Evolutionary conservation across 2,329 filamentous ascomycete genomes (phyloP), one percentile per base, ranked within the genome.

Genomic region (Chaetothyriales sp.): DNA sequence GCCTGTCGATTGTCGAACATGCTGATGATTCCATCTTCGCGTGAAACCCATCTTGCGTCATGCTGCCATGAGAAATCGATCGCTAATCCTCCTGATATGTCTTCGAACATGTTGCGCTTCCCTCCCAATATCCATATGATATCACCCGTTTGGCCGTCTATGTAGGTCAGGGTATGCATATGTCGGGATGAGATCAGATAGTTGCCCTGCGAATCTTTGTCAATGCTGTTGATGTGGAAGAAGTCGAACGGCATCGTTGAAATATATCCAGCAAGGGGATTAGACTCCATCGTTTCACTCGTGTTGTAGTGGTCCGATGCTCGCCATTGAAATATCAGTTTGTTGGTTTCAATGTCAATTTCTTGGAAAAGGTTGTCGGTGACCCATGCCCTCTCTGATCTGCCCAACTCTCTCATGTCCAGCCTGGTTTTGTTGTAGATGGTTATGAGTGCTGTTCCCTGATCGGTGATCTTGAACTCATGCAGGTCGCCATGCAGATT

Each of bases 181-280:
- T 68, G 67, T 18, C 72, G 67, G 0, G 66, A 63, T 0, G 70
- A 74, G 44, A 74, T 60, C 3, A 71, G 60, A 44, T 67, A 71
- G 50, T 71, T 68, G 9, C 69, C 73, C 1, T 66, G 62, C 2
- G 59, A 54, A 54, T 74, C 71, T 61, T 76, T 75, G 59, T 73
- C 71, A 51, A 76, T 65, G 44, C 70, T 73, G 61, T 75, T 77
- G 60, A 78, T 70, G 60, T 77, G 75, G 63, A 77, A 76, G 61
- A 72, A 77, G 57, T 78, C 75, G 66, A 70, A 77, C 1, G 72
- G 55, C 20, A 49, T 47, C 26, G 48, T 47, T 12, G 46, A 43
- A 26, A 46, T 39, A 12, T 51, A 55, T n/a, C 56, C 55, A 36
- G 50, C 55, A 44, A 53, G 51, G 10, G 53, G 50, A 22, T 51